Base-by-base conservation (phyloP, 306 rosid species). In the Lathyrus sativus region DNA sequence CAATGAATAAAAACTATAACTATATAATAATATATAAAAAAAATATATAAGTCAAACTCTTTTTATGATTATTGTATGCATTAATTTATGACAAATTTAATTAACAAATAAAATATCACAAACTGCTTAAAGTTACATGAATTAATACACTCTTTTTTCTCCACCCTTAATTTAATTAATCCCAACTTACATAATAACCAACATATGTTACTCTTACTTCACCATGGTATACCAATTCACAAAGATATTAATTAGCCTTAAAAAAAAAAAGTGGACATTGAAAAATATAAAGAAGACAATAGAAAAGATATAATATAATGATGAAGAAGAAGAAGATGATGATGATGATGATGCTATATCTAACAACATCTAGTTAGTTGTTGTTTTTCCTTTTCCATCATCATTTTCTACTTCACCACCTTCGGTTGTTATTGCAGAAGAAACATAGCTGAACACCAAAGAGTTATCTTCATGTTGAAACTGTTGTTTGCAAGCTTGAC, bases 401-500 rank as follows among this genome's bases (percentile, higher is more conserved):
- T 74, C 68, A 13, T 75, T 73, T 13, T 77, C 85, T 45, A 85
- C 81, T 70, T 74, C 88, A 29, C 77, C 86, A 41, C 79, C 92
- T 67, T 86, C 91, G 0, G 78, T 71, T 31, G 89, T 87, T 24
- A 84, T 72, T 3, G 83, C 90, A 22, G 93, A 87, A 46, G 92
- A 85, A 78, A 90, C 74, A 65, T 87, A 87, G 76, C 89, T 87
- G 22, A 87, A 62, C 7, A 75, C 85, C 73, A 84, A 65, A 10
- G 89, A 84, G 63, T 67, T 82, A 29, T 81, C 85, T n/a, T 86
- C 81, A 4, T 19, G 86, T 73, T 84, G 86, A 62, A 88, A 85
- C 1, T 84, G 88, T 69, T 83, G 86, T 66, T 84, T 89, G 69
- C 99, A 95, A 64, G 88, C 70, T 11, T 85, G 96, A 64, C 99